phyloP scores from a whole-genome alignment of 176 grass and related monocot genomes.

The Eleusine indica region DNA sequence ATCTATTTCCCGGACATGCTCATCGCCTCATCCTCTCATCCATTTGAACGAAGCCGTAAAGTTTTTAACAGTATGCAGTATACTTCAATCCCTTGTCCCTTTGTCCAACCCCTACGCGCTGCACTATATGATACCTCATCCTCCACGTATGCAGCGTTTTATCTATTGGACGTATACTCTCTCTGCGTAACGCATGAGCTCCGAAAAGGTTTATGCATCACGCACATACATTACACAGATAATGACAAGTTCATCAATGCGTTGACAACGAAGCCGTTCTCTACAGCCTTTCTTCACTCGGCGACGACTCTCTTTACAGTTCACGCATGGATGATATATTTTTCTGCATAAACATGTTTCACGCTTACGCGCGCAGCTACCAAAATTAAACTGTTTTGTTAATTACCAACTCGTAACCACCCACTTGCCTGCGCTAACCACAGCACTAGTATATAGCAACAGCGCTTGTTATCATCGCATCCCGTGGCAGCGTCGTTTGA shows the following conservation, averaged over 20 bases:
- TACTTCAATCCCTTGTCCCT: too few species aligned
- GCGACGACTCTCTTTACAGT: neutral
- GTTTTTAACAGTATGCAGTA: too few species aligned
- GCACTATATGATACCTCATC: neutral
- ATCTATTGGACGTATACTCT: neutral
- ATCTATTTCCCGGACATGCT: neutral
- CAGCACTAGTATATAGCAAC: neutral
- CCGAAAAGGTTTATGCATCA: neutral
- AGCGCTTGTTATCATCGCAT: neutral
- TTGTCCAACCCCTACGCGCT: too few species aligned
- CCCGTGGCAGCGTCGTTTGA: neutral
- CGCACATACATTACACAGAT: neutral
- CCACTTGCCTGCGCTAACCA: neutral
- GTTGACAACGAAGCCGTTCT: neutral
- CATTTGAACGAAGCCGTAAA: neutral
- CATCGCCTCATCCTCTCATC: neutral
- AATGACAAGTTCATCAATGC: slow-evolving; percentile 7
- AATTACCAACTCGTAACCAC: neutral
- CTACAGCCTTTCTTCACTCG: slow-evolving; percentile 18
- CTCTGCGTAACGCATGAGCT: neutral
- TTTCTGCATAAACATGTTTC: slow-evolving; percentile 23
- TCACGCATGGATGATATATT: neutral
- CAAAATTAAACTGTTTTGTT: neutral
- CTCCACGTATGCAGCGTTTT: neutral
- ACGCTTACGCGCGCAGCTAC: slow-evolving; percentile 1